Evolutionary conservation across 768 basidiomycete genomes (phyloP), one percentile per base, ranked within the genome.

Genomic region (Postia placenta): DNA sequence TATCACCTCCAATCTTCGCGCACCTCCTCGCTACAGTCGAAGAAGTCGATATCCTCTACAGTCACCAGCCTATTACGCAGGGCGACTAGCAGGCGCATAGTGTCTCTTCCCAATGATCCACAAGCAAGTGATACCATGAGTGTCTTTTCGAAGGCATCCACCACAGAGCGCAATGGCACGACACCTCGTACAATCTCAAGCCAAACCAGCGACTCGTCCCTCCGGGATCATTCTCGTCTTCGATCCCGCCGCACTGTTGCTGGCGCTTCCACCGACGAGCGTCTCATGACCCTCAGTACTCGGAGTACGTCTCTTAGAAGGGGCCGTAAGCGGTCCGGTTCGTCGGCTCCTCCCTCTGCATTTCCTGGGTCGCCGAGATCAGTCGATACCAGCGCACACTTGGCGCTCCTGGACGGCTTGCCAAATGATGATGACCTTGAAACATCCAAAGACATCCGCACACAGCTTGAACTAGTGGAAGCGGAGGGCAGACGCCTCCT

Each of bases 401-500:
- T 57, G 49, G 52, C 51, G 35, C 41, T 60, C 45, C 62, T 68
- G 42, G 64, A 64, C 57, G 68, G 72, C 55, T 58, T 75, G 40
- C 68, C 75, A 44, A 79, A 81, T 49, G 80, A 83, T 43, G 78
- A 82, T 1, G 72, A 69, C 45, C 64, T 80, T 48, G 75, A 78
- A 50, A 75, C 83, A n/a, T 73, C 78, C 50, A 71, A 75, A 53
- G 74, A 83, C 33, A 80, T 90, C 47, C 79, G 75, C 33, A 69
- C 75, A 39, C 83, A 89, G 56, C 85, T 91, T 37, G 68, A 74
- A 50, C 64, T 72, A 5, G 78, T 91, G 37, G 86, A 89, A 61
- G 80, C 80, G 26, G 87, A 91, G 60, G 80, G 77, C 5, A 74
- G 75, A 52, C 72, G 83, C 42, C 65, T 90, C 40, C 74, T 88